Evolutionary conservation across 805 yeast species (phyloP).

Genomic region (Scheffersomyces amazonensis): DNA sequence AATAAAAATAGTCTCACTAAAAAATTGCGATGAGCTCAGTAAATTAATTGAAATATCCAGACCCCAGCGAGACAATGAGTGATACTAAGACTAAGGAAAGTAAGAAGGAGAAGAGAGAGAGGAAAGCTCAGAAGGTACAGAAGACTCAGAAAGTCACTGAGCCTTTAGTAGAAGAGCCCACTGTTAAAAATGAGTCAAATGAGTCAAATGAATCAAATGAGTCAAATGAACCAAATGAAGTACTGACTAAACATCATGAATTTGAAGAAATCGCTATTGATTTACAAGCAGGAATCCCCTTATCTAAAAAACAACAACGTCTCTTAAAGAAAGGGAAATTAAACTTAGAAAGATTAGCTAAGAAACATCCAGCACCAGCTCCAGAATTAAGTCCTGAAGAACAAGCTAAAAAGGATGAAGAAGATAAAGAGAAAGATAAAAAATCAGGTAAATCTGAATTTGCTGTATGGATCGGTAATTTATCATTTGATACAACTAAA

Average conservation of each 20-base stretch:
- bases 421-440: slow-evolving; percentile 24
- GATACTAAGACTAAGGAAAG: no score
- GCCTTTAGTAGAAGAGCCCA: slow-evolving; percentile 11
- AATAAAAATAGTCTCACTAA: no score
- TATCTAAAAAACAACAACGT: slow-evolving; percentile 90
- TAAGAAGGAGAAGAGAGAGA: slow-evolving; percentile 20
- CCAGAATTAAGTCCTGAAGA: slow-evolving; percentile 33
- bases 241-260: slow-evolving; percentile 13
- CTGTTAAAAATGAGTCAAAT: slow-evolving; percentile 20
- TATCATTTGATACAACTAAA: slow-evolving; percentile 77
- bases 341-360: slow-evolving; percentile 53
- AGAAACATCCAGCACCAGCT: slow-evolving; percentile 35
- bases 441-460: slow-evolving; percentile 45
- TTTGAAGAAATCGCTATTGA: slow-evolving; percentile 66
- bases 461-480: slow-evolving; percentile 95
- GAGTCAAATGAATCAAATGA: no score
- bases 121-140: slow-evolving; percentile 19
- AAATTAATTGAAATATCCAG: no score
- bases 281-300: slow-evolving; percentile 68
- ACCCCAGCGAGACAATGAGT: no score
- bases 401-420: slow-evolving; percentile 23
- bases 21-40: no score
- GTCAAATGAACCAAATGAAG: no score
- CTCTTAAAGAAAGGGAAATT: slow-evolving; percentile 77
- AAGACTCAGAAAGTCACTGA: no score